Evolutionary conservation across 345 rosid species (phyloP).

Genomic region (Cochlearia excelsa): DNA sequence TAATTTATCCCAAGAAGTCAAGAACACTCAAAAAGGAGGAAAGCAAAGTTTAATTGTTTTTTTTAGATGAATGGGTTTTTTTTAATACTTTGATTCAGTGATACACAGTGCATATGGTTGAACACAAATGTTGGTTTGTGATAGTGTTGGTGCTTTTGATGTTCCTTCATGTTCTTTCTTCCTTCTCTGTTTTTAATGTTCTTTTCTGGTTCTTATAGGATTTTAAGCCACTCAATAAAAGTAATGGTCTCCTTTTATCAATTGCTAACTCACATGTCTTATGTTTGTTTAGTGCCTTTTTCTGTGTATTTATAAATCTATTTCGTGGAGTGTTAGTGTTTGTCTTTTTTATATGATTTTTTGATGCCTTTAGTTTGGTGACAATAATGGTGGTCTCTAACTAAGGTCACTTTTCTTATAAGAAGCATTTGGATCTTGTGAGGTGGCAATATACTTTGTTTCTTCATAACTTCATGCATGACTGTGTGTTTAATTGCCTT

Average conservation of each 20-base stretch:
- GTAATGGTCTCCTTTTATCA: background rate
- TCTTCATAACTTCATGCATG: too few species aligned
- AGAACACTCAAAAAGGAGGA: background rate
- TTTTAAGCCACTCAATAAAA: background rate
- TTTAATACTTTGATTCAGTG: constrained; percentile 19
- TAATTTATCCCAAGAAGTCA: background rate
- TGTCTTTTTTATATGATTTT: background rate
- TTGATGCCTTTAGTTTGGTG: background rate
- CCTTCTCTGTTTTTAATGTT: constrained; percentile 8
- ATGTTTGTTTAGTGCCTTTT: background rate
- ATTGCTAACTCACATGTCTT: constrained; percentile 17
- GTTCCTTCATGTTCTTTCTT: constrained; percentile 4
- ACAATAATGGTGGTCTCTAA: background rate
- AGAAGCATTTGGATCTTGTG: too few species aligned
- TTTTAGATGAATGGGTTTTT: background rate
- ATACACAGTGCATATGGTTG: constrained; percentile 20
- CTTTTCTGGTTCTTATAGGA: constrained; percentile 11
- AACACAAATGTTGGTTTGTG: constrained; percentile 6
- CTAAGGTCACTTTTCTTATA: background rate
- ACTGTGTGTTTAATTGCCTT: too few species aligned
- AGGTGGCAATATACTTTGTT: too few species aligned
- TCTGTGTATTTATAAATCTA: constrained; percentile 4
- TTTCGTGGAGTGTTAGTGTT: constrained; percentile 4
- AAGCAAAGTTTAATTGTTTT: constrained; percentile 8
- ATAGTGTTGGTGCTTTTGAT: too few species aligned